Conservation (phyloP, 106 monocot species). For the Platanthera guangdongensis region DNA sequence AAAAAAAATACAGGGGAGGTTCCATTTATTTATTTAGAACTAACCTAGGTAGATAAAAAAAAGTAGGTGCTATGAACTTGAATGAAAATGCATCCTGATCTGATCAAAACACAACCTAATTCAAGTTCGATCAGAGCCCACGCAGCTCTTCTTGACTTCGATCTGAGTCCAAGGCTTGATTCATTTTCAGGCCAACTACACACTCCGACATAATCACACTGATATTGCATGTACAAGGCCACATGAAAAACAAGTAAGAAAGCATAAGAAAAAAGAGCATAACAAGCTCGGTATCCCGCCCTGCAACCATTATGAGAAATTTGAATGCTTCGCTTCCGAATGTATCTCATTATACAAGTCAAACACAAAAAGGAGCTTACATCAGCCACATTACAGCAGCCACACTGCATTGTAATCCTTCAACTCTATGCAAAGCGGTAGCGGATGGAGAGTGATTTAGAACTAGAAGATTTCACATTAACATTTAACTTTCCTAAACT, state of each 20-base stretch:
- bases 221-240: too few relatives aligned
- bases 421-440: background rate
- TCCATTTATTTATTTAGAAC: too few relatives aligned
- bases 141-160: too few relatives aligned
- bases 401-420: background rate
- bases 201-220: background rate
- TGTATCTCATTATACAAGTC: background rate
- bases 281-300: background rate
- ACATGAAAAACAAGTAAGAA: background rate
- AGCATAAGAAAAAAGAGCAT: background rate
- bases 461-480: background rate
- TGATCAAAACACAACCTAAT: too few relatives aligned
- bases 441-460: background rate
- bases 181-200: too few relatives aligned
- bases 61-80: too few relatives aligned
- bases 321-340: background rate
- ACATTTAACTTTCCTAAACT: slow-evolving; percentile 19
- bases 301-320: background rate
- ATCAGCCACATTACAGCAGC: background rate
- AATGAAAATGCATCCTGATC: too few relatives aligned
- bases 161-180: too few relatives aligned
- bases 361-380: background rate
- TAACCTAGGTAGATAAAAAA: too few relatives aligned
- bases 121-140: too few relatives aligned
- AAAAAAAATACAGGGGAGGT: too few relatives aligned